phyloP scores from a whole-genome alignment of 208 protist genomes.

The Trypanosomatidae sp. region DNA sequence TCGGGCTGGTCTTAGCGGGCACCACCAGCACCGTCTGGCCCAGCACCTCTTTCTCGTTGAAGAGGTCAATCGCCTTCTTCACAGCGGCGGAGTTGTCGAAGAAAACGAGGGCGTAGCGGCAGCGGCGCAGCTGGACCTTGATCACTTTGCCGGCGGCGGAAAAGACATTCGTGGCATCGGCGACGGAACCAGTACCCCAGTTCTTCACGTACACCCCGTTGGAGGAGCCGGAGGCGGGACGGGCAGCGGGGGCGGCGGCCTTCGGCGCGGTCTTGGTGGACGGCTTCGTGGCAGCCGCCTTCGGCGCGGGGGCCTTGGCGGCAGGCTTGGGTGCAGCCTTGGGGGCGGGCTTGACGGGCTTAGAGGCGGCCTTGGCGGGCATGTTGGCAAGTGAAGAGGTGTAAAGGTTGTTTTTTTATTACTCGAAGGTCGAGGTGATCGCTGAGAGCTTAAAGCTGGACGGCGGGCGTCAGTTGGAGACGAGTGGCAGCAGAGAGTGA shows the following conservation, averaged over 20 bases:
- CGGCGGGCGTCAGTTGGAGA: not conserved
- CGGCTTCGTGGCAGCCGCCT: slow-evolving; percentile 37
- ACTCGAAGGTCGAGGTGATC: slow-evolving; percentile 83
- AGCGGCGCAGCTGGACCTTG: slow-evolving; percentile 64
- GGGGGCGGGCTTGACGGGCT: slow-evolving; percentile 38
- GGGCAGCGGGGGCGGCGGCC: slow-evolving; percentile 32
- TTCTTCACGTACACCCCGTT: slow-evolving; percentile 89
- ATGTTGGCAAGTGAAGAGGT: slow-evolving; percentile 26
- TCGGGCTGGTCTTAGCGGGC: slow-evolving; percentile 73
- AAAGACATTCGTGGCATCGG: slow-evolving; percentile 59
- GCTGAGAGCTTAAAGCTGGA: slow-evolving; percentile 36
- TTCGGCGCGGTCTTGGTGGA: slow-evolving; percentile 31
- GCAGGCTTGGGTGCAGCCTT: slow-evolving; percentile 53
- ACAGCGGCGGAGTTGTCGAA: slow-evolving; percentile 79
- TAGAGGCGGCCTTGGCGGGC: slow-evolving; percentile 59
- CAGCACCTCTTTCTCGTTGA: slow-evolving; percentile 83
- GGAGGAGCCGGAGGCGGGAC: slow-evolving; percentile 36
- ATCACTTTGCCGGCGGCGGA: slow-evolving; percentile 56
- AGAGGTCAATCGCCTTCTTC: slow-evolving; percentile 87
- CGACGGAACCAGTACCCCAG: slow-evolving; percentile 75
- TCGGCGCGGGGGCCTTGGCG: slow-evolving; percentile 41
- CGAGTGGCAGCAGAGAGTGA: not conserved
- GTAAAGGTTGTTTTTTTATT: slow-evolving; percentile 57
- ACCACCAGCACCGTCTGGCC: slow-evolving; percentile 65
- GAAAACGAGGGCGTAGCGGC: slow-evolving; percentile 83